phyloP scores from a whole-genome alignment of 805 yeast species.

The Kazachstania psychrophila region DNA sequence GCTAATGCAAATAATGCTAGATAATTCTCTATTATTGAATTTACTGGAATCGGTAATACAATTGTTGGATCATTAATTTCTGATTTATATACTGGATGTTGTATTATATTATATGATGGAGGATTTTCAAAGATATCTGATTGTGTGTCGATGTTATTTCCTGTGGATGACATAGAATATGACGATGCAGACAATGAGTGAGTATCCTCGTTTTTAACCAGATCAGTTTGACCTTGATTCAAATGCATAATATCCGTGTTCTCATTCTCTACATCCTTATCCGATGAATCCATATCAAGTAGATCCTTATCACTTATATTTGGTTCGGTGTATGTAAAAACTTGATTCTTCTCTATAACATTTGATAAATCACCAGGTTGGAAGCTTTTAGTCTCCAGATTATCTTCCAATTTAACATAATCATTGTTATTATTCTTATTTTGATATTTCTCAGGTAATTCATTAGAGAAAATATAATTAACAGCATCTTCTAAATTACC shows the following conservation, averaged over 20 bases:
- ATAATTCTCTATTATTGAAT: constrained; percentile 23
- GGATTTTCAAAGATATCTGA: neutral
- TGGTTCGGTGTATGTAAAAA: neutral
- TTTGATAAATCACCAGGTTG: constrained; percentile 1
- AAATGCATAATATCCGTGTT: neutral
- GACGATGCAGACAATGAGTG: neutral
- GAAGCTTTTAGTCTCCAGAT: neutral
- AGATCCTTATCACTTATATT: too few relatives aligned
- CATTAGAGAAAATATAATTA: constrained; percentile 24
- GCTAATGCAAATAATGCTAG: constrained; percentile 22
- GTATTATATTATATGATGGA: constrained; percentile 6
- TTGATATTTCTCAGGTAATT: constrained; percentile 7
- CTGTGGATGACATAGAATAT: neutral
- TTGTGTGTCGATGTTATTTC: neutral
- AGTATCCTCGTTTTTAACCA: too few relatives aligned
- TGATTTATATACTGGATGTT: constrained; percentile 5
- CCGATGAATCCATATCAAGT: neutral
- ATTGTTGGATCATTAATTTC: constrained; percentile 18
- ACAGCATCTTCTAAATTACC: constrained; percentile 61
- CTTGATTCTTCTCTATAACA: neutral
- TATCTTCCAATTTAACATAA: neutral
- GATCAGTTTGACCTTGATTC: too few relatives aligned
- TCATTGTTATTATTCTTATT: neutral
- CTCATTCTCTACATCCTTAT: neutral
- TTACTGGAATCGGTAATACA: constrained; percentile 17